These are phyloP conservation scores for Aspergillus japonicus DNA, from an alignment of 2,329 filamentous ascomycete species.

Conservation along the genomic window DNA sequence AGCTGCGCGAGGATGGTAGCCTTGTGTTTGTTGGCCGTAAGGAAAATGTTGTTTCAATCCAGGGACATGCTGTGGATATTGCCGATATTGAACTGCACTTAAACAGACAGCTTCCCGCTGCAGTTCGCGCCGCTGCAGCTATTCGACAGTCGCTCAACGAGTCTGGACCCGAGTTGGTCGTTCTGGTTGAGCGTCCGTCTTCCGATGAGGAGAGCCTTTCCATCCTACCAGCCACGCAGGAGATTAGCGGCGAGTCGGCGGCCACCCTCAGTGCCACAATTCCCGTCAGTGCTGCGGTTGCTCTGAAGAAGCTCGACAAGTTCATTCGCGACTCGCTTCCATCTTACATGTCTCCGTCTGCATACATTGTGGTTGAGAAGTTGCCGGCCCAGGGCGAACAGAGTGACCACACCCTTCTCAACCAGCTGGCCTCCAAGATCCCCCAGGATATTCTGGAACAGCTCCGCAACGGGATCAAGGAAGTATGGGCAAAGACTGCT, in stretches of 20 bases:
- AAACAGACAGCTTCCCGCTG: constrained; percentile 33
- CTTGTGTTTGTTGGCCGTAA: constrained; percentile 35
- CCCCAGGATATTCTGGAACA: constrained; percentile 17
- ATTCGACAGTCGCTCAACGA: constrained; percentile 21
- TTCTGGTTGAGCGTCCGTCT: constrained; percentile 36
- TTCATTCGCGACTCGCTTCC: constrained; percentile 45
- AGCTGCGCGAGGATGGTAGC: constrained; percentile 28
- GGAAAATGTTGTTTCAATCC: constrained; percentile 31
- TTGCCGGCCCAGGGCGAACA: constrained; percentile 30
- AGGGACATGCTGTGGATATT: constrained; percentile 43
- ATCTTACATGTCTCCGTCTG: constrained; percentile 47
- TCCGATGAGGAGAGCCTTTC: constrained; percentile 27
- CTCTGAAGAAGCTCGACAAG: constrained; percentile 46
- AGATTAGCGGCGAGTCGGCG: constrained; percentile 19
- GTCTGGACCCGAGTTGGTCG: constrained; percentile 17
- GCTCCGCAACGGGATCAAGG: constrained; percentile 19
- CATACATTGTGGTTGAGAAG: constrained; percentile 44
- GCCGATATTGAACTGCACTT: constrained; percentile 43
- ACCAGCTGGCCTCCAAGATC: constrained; percentile 30
- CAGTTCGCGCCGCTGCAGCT: constrained; percentile 29
- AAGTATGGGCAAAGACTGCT: constrained; percentile 36
- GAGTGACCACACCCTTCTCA: constrained; percentile 34
- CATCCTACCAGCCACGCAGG: constrained; percentile 26
- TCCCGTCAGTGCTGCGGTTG: constrained; percentile 31
- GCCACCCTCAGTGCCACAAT: constrained; percentile 24